Evolutionary conservation across 2,329 filamentous ascomycete genomes (phyloP), one percentile per base, ranked within the genome.

Genomic region (Aspergillus persii): DNA sequence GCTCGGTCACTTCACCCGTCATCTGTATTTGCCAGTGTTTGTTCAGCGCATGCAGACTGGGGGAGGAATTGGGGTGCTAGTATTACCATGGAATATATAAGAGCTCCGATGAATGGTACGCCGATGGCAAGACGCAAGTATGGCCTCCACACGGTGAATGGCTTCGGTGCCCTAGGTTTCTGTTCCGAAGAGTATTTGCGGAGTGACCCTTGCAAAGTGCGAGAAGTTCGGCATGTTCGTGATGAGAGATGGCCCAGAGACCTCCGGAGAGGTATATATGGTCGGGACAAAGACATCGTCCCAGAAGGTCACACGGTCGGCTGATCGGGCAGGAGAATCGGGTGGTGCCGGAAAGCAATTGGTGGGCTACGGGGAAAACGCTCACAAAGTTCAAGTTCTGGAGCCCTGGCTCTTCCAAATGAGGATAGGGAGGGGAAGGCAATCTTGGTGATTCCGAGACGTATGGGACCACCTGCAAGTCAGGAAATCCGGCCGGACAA

Each of bases 41-140:
- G 59, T 50, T 15, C 31, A 52, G 23, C 12, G 41, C 31, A 26
- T 11, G 29, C 18, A 18, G 36, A 33, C n/a, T 18, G 46, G 15
- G 48, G 33, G 26, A 6, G 36, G 18, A 23, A 23, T 23, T 23
- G 18, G n/a, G 26, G 12, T 41, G 33, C 8, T 12, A 31, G 36
- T 18, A n/a, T 50, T 76, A 81, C 79, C 80, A 83, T 83, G 50
- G 78, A 81, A 68, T 83, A 83, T 39, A 83, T 75, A 33, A 83
- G 66, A 55, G 76, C 74, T 54, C 76, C 74, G 63, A 82, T 76
- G 64, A 83, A 80, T 11, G 81, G 77, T 52, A 81, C 67, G 11
- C 81, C 81, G 61, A 83, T 64, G 7, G 78, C 75, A 26, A 83
- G 73, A 57, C 80, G 78, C 44, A 81, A 71, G 63, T 80, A 81